Conservation (phyloP, 1,284 basidiomycete genomes). For the Mycena citricolor region DNA sequence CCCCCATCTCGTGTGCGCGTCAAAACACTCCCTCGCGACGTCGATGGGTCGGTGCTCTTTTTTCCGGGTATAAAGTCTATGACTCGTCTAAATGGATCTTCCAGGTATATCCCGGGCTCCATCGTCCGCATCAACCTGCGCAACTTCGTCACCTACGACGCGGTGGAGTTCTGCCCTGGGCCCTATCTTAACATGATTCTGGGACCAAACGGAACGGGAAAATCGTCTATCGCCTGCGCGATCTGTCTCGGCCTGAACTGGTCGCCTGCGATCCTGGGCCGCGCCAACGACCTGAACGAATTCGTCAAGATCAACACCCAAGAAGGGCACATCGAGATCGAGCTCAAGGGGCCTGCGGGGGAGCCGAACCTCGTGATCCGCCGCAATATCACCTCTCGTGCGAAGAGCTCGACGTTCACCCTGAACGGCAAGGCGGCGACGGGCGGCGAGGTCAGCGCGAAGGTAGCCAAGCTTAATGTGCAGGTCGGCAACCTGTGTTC, state of each 20-base stretch:
- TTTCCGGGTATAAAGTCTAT: no score
- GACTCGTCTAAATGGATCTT: background rate
- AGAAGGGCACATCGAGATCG: slow-evolving; percentile 85
- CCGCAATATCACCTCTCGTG: slow-evolving; percentile 60
- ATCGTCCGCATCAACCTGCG: slow-evolving; percentile 86
- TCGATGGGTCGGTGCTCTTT: slow-evolving; percentile 60
- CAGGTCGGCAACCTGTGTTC: slow-evolving; percentile 95
- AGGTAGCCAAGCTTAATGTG: slow-evolving; percentile 79
- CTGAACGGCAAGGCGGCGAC: slow-evolving; percentile 64
- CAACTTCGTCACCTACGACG: slow-evolving; percentile 96
- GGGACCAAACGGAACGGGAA: slow-evolving; percentile 96
- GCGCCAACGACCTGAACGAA: slow-evolving; percentile 75
- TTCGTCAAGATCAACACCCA: slow-evolving; percentile 86
- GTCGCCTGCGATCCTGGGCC: slow-evolving; percentile 80
- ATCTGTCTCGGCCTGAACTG: slow-evolving; percentile 95
- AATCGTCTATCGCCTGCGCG: slow-evolving; percentile 93
- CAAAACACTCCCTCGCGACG: slow-evolving; percentile 61
- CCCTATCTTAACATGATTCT: slow-evolving; percentile 97
- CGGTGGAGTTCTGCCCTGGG: slow-evolving; percentile 88
- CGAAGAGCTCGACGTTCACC: slow-evolving; percentile 57
- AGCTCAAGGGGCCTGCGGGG: slow-evolving; percentile 81
- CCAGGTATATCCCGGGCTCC: slow-evolving; percentile 90
- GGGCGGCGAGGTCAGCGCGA: slow-evolving; percentile 64
- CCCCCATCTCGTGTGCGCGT: slow-evolving; percentile 31
- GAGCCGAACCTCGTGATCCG: slow-evolving; percentile 76